Conservation (phyloP, 768 basidiomycete genomes). For the Gyrodon lividus region DNA sequence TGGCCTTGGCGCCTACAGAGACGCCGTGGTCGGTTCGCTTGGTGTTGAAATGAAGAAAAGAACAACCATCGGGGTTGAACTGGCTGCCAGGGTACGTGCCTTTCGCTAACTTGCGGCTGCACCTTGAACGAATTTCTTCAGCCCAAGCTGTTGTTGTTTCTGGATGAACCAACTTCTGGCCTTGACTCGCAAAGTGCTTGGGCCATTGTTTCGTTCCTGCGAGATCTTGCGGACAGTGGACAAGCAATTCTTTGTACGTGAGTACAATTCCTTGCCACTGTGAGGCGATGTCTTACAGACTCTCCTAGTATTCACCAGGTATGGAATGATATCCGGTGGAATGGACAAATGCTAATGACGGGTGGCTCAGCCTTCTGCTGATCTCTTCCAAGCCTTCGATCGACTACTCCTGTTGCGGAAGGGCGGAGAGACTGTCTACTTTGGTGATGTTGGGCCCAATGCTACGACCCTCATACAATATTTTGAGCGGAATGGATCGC, state of each 20-base stretch:
- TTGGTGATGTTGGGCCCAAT: slow-evolving; percentile 66
- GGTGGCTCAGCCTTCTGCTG: slow-evolving; percentile 63
- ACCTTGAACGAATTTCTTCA: slow-evolving; percentile 15
- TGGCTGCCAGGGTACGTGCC: slow-evolving; percentile 63
- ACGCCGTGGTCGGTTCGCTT: slow-evolving; percentile 67
- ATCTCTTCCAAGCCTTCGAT: slow-evolving; percentile 82
- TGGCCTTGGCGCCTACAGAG: slow-evolving; percentile 61
- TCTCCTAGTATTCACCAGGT: slow-evolving; percentile 42
- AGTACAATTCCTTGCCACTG: slow-evolving; percentile 20
- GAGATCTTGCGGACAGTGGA: slow-evolving; percentile 73
- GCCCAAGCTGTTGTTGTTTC: slow-evolving; percentile 79
- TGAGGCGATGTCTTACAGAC: not conserved
- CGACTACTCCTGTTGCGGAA: slow-evolving; percentile 70
- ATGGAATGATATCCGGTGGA: not conserved
- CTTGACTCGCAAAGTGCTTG: slow-evolving; percentile 86
- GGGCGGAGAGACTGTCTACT: slow-evolving; percentile 72
- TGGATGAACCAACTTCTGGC: slow-evolving; percentile 89
- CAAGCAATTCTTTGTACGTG: slow-evolving; percentile 91
- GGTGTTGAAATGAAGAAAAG: slow-evolving; percentile 76
- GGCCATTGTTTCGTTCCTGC: slow-evolving; percentile 75
- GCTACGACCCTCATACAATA: slow-evolving; percentile 67
- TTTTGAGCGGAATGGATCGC: slow-evolving; percentile 69
- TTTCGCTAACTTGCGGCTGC: no score
- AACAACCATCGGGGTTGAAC: slow-evolving; percentile 83
- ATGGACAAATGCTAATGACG: not conserved